Evolutionary conservation across 768 basidiomycete species (phyloP).

Genomic region (Kwoniella pini): DNA sequence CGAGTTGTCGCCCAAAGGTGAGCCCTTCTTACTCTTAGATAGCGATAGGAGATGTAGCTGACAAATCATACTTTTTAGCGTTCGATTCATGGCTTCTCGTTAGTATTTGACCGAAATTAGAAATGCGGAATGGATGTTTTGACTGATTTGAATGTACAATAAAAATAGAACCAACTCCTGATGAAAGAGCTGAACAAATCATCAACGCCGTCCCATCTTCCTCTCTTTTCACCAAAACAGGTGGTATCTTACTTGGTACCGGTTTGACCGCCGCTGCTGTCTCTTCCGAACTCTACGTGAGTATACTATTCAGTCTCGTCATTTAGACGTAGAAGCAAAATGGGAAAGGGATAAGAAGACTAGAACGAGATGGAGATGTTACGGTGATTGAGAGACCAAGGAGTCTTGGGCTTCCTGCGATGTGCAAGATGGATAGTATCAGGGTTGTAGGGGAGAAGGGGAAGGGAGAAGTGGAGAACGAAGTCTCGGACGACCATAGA

Average conservation of each 20-base stretch:
- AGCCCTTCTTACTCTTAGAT: background rate
- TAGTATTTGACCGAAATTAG: constrained; percentile 1
- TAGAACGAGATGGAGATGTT: background rate
- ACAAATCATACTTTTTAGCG: constrained; percentile 1
- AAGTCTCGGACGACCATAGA: no score
- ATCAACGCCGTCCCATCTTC: constrained; percentile 80
- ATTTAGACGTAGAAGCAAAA: no score
- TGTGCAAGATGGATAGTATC: no score
- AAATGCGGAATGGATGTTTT: background rate
- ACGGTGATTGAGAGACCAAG: background rate
- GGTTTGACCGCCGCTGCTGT: constrained; percentile 87
- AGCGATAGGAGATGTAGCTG: background rate
- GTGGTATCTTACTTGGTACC: constrained; percentile 84
- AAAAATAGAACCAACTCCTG: constrained; percentile 64
- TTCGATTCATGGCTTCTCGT: constrained; percentile 33
- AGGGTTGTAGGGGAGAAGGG: no score
- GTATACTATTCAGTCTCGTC: constrained; percentile 12
- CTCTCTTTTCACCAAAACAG: constrained; percentile 87
- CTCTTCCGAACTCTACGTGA: constrained; percentile 88
- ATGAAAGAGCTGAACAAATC: constrained; percentile 84
- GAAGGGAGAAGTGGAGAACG: no score
- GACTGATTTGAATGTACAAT: background rate
- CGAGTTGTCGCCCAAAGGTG: constrained; percentile 26
- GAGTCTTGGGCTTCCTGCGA: background rate
- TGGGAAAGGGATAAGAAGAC: no score